Evolutionary conservation across 2,329 filamentous ascomycete genomes (phyloP), one percentile per base, ranked within the genome.

Genomic region (Diaporthe sp.): DNA sequence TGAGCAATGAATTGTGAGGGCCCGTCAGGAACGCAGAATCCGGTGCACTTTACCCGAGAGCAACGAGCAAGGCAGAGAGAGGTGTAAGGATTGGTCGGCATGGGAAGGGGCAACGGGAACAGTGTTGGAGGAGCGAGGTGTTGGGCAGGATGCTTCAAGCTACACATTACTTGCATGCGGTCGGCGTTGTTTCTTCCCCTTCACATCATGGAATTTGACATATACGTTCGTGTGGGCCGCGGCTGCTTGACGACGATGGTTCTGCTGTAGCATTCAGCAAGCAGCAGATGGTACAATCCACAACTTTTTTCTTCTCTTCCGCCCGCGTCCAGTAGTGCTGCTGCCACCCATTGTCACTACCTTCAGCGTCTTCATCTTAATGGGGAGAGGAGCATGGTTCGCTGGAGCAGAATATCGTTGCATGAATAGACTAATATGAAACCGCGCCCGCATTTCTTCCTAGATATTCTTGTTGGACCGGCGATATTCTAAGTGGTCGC

Each of bases 101-200:
- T 4, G 53, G n/a, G 28, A 39, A 39, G 22, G 47, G 9, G 7
- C 58, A 15, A 34, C 13, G 49, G 34, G 42, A 70, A 55, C 65
- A 55, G 47, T 53, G 49, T 55, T 25, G 65, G 65, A 34, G 58
- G 58, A 73, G 71, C 71, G 58, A 73, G 58, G 71, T 73, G 71
- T 65, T 73, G 61, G 58, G 60, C 61, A 65, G 60, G 71, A 55
- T 73, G 47, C 71, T 73, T 73, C 71, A 55, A 70, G 65, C 34
- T 73, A 65, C 47, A 73, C 61, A 73, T 63, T 65, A 65, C 71
- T 63, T 73, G 71, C 71, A 73, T 73, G 49, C 71, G 58, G 49
- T 57, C 71, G 58, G 71, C 71, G 71, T 73, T 73, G 71, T 65
- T 72, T 47, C 49, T 55, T 65, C 34, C 58, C 49, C 60, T 53